These are phyloP conservation scores for Metarhizium album DNA, from an alignment of 2,329 filamentous ascomycete genomes.

Conservation along the genomic window DNA sequence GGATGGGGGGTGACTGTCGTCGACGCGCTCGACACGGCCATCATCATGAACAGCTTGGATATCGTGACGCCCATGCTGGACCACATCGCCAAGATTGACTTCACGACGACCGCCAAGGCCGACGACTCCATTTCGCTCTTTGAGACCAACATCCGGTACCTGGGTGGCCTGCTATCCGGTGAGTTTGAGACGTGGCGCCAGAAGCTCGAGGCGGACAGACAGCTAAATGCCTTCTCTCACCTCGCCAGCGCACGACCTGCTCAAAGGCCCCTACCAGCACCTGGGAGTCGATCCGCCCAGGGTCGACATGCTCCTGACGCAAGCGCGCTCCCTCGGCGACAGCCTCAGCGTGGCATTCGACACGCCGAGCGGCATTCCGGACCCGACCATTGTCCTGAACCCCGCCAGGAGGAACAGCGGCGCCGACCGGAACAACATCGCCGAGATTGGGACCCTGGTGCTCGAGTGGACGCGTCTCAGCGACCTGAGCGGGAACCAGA, in stretches of 20 bases:
- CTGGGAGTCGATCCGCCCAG: constrained; percentile 32
- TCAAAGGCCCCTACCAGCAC: constrained; percentile 52
- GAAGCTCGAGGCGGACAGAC: neutral
- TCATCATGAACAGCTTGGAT: constrained; percentile 60
- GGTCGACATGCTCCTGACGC: constrained; percentile 50
- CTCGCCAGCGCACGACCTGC: constrained; percentile 51
- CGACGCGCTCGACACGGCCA: constrained; percentile 69
- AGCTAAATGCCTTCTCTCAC: neutral
- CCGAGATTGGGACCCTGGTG: constrained; percentile 66
- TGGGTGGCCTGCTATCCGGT: constrained; percentile 71
- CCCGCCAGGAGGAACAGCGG: constrained; percentile 37
- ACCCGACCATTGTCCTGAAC: constrained; percentile 54
- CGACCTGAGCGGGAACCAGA: constrained; percentile 57
- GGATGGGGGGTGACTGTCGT: constrained; percentile 78
- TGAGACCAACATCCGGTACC: constrained; percentile 82
- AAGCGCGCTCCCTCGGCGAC: constrained; percentile 60
- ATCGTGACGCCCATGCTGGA: constrained; percentile 62
- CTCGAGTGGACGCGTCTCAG: constrained; percentile 77
- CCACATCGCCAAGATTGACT: constrained; percentile 62
- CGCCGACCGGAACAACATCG: constrained; percentile 55
- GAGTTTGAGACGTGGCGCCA: constrained; percentile 3
- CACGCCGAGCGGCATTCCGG: constrained; percentile 63
- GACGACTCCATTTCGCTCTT: constrained; percentile 60
- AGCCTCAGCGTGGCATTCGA: constrained; percentile 68
- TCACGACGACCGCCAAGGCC: constrained; percentile 39